Conservation (phyloP, 345 rosid species). For the Rhodamnia rubescens region DNA sequence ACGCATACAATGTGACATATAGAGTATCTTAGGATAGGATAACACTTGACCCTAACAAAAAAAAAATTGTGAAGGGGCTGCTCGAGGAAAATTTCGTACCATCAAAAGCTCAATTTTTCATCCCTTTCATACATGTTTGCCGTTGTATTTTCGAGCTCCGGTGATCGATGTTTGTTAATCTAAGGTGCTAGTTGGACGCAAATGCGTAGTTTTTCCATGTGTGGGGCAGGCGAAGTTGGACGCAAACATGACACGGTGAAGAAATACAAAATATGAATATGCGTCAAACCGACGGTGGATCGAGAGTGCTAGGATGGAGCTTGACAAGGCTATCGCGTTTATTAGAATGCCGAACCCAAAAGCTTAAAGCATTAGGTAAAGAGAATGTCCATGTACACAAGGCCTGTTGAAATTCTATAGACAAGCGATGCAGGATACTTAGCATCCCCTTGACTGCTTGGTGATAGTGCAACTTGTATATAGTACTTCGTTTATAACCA, state of each 20-base stretch:
- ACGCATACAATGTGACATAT: too few species aligned
- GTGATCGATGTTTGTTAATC: neutral
- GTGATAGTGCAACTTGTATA: neutral
- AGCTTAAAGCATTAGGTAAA: neutral
- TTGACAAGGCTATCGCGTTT: too few species aligned
- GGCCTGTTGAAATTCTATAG: neutral
- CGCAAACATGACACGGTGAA: neutral
- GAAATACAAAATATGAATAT: neutral
- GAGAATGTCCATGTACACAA: neutral
- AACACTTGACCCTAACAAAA: too few species aligned
- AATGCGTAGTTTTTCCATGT: neutral
- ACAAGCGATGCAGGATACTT: neutral
- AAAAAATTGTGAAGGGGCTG: neutral
- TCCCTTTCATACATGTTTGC: neutral
- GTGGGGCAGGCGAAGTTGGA: neutral
- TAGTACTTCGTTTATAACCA: neutral
- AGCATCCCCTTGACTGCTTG: neutral
- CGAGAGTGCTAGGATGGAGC: neutral
- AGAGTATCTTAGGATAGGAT: too few species aligned
- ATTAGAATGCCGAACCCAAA: neutral
- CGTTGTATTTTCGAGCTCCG: neutral
- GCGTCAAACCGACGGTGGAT: too few species aligned
- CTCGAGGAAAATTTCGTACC: neutral
- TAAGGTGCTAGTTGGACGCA: neutral
- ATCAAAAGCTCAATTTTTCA: neutral